A percentile compares a stretch with the other conserved stretches of the same genome.
Evolutionary conservation across 1,139 yeast species (phyloP).

Genomic region (Candida sp.): DNA sequence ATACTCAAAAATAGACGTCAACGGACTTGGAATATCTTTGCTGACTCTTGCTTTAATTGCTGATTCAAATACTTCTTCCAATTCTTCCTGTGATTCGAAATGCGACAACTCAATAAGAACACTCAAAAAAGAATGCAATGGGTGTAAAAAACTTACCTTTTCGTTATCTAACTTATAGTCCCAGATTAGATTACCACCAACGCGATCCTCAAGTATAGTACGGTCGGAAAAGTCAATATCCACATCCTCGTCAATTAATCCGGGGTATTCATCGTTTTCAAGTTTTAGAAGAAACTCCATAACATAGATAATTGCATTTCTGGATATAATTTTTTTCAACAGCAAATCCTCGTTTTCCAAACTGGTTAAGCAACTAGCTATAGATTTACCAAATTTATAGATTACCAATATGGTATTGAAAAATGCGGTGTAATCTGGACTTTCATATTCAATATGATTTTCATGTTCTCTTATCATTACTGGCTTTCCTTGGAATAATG

Average conservation of each 20-base stretch:
- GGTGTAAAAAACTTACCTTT: slow-evolving; percentile 73
- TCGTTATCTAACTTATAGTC: slow-evolving; percentile 31
- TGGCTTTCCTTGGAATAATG: slow-evolving; percentile 78
- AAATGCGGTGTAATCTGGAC: slow-evolving; percentile 78
- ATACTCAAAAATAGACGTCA: slow-evolving; percentile 56
- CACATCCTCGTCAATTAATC: slow-evolving; percentile 22
- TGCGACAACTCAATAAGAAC: slow-evolving; percentile 62
- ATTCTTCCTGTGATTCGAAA: slow-evolving; percentile 18
- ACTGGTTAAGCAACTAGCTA: slow-evolving; percentile 48
- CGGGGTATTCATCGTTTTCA: slow-evolving; percentile 28
- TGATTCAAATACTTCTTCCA: slow-evolving; percentile 15
- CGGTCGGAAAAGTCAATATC: slow-evolving; percentile 22
- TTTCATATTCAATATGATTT: slow-evolving; percentile 88
- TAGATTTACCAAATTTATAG: slow-evolving; percentile 57
- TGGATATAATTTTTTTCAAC: slow-evolving; percentile 17
- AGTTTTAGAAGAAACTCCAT: slow-evolving; percentile 24
- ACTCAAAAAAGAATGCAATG: slow-evolving; percentile 70
- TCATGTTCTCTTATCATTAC: slow-evolving; percentile 72
- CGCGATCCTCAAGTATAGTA: slow-evolving; percentile 17
- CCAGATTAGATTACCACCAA: slow-evolving; percentile 19
- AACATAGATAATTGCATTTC: slow-evolving; percentile 31
- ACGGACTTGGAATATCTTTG: slow-evolving; percentile 6
- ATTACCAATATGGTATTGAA: slow-evolving; percentile 75
- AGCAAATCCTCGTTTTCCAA: slow-evolving; percentile 16
- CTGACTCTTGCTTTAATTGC: slow-evolving; percentile 4